A percentile compares a stretch with the other conserved stretches of the same genome.
These are phyloP conservation scores for Aspergillus ruber DNA, from an alignment of 2,329 filamentous ascomycete genomes.

Conservation along the genomic window DNA sequence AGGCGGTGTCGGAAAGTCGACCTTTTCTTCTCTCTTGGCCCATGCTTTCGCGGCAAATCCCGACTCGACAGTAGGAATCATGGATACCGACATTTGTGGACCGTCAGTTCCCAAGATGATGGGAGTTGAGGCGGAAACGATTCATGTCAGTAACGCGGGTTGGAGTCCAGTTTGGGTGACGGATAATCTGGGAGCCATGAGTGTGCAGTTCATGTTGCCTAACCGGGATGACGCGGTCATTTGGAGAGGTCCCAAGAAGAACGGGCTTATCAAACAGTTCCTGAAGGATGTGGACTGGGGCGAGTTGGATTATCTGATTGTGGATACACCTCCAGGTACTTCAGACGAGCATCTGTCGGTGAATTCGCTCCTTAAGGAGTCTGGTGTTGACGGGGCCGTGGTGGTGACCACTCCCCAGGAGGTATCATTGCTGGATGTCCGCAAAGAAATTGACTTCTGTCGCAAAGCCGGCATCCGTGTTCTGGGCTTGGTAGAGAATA, in stretches of 20 bases:
- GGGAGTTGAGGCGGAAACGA: slow-evolving; percentile 88
- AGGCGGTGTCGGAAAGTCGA: slow-evolving; percentile 94
- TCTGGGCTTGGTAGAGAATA: slow-evolving; percentile 91
- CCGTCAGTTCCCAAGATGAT: slow-evolving; percentile 98
- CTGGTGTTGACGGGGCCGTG: slow-evolving; percentile 87
- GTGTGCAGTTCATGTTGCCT: slow-evolving; percentile 95
- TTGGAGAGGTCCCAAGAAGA: slow-evolving; percentile 97
- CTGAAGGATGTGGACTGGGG: slow-evolving; percentile 98
- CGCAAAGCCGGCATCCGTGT: slow-evolving; percentile 85
- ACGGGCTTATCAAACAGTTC: slow-evolving; percentile 95
- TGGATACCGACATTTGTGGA: slow-evolving; percentile 97
- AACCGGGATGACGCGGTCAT: slow-evolving; percentile 92
- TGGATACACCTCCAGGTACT: slow-evolving; percentile 93
- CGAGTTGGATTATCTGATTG: slow-evolving; percentile 82
- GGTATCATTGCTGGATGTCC: slow-evolving; percentile 81
- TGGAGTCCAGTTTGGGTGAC: slow-evolving; percentile 95
- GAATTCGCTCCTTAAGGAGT: slow-evolving; percentile 83
- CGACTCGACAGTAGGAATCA: slow-evolving; percentile 76
- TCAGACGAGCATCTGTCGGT: slow-evolving; percentile 93
- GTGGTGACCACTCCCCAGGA: slow-evolving; percentile 94
- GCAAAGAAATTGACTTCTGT: slow-evolving; percentile 98
- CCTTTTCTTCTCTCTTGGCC: slow-evolving; percentile 79
- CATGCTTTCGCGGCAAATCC: slow-evolving; percentile 83
- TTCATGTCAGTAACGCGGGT: slow-evolving; percentile 80
- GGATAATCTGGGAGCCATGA: slow-evolving; percentile 94